Base-by-base conservation (phyloP, 208 protist genomes). In the Leishmania turanica region DNA sequence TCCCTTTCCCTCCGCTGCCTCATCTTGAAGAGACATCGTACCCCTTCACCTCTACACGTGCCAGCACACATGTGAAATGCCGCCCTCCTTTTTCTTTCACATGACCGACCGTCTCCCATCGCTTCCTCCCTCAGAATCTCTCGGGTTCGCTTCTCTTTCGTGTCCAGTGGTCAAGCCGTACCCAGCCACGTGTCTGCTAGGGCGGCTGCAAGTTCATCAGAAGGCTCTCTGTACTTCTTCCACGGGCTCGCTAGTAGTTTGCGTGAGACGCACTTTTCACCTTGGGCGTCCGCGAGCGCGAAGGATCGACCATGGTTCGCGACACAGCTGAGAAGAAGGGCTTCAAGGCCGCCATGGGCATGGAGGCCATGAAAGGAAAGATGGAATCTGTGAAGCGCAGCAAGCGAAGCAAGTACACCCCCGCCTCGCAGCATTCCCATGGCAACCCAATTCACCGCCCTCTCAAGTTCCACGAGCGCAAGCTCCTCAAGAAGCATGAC, bases 401-500 rank as follows among this genome's bases (percentile, higher is more conserved):
- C 80, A 96, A 96, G 83, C 87, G 87, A 31, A 97, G 92, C 80
- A 93, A 95, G 80, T 97, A 92, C 84, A 95, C 92, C 17, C 90
- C 91, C 2, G 60, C 76, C 24, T 97, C 94, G 31, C 81, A 92
- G 60, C 90, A 95, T 75, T 95, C 90, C 72, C 90, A 92, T 58
- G 93, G 93, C 37, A 97, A 97, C 79, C 92, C 92, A 0, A 91
- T 98, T 66, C 93, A 97, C 74, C 90, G 96, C 47, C 83, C 86
- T 45, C 89, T 98, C n/a, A 96, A 95, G 84, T 96, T 91, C 72
- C 94, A 97, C 85, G 94, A 98, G 86, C 88, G 95, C 49, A 97
- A 97, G 79, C 87, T 98, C 37, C 91, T 98, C 42, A 94, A 96
- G 81, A 97, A 97, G 81, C 93, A 97, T 68, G 94, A 98, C 88